Conservation (phyloP, 495 filamentous ascomycete species). For the Entonaema liquescens region DNA sequence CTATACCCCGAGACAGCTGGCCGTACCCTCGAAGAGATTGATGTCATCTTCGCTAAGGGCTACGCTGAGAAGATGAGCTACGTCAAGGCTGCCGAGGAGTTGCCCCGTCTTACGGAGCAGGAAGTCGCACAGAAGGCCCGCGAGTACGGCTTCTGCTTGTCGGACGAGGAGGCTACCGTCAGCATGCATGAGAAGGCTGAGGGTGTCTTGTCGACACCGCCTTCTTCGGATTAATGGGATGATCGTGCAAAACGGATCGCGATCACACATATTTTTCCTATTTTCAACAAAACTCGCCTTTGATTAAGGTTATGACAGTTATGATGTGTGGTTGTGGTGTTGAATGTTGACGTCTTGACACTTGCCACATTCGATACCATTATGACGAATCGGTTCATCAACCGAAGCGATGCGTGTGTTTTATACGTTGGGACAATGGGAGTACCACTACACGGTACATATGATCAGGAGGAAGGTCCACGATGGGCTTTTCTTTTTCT, state of each 20-base stretch:
- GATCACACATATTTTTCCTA: conserved; percentile 18
- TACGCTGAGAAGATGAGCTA: conserved; percentile 73
- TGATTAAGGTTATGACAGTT: conserved; percentile 11
- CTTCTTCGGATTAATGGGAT: conserved; percentile 29
- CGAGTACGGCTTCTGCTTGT: conserved; percentile 59
- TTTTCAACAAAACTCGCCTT: conserved; percentile 4
- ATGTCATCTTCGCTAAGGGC: conserved; percentile 75
- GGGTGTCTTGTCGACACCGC: conserved; percentile 14
- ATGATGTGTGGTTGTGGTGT: conserved; percentile 17
- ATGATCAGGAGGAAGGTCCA: neutral
- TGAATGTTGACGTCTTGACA: neutral
- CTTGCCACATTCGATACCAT: conserved; percentile 3
- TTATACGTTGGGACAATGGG: neutral
- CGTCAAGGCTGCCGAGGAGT: conserved; percentile 67
- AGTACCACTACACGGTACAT: neutral
- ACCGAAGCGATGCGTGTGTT: neutral
- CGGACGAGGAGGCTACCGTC: conserved; percentile 36
- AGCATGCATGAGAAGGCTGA: conserved; percentile 32
- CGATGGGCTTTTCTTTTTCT: neutral
- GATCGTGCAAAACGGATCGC: conserved; percentile 13
- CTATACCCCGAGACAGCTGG: conserved; percentile 77
- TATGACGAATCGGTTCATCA: conserved; percentile 9
- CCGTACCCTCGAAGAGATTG: conserved; percentile 76
- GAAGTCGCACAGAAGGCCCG: conserved; percentile 66
- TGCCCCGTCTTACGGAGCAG: conserved; percentile 67